Percentiles rank a stretch among this genome's conserved stretches.
Conservation (phyloP, 768 basidiomycete species). For the Coprinopsis marcescibilis region DNA sequence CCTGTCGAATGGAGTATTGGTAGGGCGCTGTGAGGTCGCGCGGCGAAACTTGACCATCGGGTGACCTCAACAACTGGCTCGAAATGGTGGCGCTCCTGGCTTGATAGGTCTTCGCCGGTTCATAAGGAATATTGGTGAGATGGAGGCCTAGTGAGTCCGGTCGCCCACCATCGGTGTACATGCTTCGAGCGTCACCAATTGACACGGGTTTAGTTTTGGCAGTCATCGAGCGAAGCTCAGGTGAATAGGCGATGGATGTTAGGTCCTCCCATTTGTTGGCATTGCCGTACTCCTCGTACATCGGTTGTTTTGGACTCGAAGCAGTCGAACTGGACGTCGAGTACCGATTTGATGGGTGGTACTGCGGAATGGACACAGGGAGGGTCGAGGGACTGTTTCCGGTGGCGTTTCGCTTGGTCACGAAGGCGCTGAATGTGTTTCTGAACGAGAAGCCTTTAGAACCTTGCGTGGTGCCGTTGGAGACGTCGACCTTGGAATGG, state of each 20-base stretch:
- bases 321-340: neutral
- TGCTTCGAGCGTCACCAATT: neutral
- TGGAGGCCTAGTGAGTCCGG: conserved; percentile 1
- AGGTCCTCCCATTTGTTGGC: neutral
- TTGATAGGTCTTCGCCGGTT: neutral
- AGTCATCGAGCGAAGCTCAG: neutral
- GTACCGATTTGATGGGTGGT: neutral
- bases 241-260: neutral
- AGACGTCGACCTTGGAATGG: neutral
- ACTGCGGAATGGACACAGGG: too few relatives aligned
- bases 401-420: neutral
- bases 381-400: too few relatives aligned
- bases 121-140: neutral
- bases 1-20: neutral
- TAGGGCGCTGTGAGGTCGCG: neutral
- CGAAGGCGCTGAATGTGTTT: neutral
- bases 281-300: neutral
- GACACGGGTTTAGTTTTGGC: neutral
- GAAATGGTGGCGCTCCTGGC: neutral
- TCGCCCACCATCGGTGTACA: neutral
- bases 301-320: neutral
- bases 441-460: neutral
- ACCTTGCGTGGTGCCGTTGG: neutral
- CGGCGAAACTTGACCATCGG: neutral
- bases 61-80: too few relatives aligned